Conservation (phyloP, 1,139 yeast genomes). For the Geotrichum restrictum region DNA sequence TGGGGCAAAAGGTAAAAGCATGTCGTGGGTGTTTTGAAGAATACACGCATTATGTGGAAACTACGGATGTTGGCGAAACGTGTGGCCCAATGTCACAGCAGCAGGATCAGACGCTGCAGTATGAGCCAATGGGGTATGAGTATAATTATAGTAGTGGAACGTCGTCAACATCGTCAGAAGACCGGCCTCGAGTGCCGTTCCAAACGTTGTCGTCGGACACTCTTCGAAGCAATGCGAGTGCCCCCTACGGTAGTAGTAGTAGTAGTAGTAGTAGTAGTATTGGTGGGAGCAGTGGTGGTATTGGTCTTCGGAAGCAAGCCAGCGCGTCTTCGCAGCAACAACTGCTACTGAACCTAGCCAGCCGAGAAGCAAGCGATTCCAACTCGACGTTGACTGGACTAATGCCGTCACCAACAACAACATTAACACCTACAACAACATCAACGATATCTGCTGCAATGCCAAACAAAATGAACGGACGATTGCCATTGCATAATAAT, state of each 20-base stretch:
- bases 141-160: not conserved
- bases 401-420: not conserved
- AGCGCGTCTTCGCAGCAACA: conserved; percentile 12
- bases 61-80: conserved; percentile 4
- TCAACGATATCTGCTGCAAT: conserved; percentile 10
- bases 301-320: not conserved
- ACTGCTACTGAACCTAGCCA: not conserved
- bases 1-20: conserved; percentile 71
- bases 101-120: too few species aligned
- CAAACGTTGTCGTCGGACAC: conserved; percentile 2
- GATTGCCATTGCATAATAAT: conserved; percentile 6
- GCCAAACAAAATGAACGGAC: not conserved
- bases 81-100: too few species aligned
- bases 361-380: not conserved
- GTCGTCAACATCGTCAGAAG: not conserved
- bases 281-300: too few species aligned
- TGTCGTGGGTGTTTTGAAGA: conserved; percentile 72
- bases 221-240: not conserved
- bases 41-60: conserved; percentile 43
- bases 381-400: conserved; percentile 1
- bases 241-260: not conserved
- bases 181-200: not conserved
- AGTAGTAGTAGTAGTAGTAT: too few species aligned
- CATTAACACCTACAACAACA: conserved; percentile 4
- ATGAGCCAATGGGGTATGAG: not conserved